These are phyloP conservation scores for Torulaspora microellipsoides DNA, from an alignment of 805 yeast species.

Conservation along the genomic window DNA sequence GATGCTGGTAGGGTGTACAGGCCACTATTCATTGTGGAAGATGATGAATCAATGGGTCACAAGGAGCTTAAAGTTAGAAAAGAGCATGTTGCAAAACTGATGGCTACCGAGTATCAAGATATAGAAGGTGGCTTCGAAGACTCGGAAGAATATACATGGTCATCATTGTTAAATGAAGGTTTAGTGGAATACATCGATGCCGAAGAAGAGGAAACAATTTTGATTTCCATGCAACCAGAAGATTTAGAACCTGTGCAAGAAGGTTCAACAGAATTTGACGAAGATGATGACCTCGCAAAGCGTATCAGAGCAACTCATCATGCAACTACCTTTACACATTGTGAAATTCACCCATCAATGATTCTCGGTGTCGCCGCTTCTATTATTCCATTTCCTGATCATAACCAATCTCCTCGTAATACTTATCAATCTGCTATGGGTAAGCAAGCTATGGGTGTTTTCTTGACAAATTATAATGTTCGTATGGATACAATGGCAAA, in stretches of 20 bases:
- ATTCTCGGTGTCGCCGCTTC: slow-evolving; percentile 98
- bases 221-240: slow-evolving; percentile 99
- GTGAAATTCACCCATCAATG: slow-evolving; percentile 99
- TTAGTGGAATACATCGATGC: slow-evolving; percentile 96
- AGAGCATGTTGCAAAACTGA: slow-evolving; percentile 71
- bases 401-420: slow-evolving; percentile 98
- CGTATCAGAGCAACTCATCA: slow-evolving; percentile 75
- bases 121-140: slow-evolving; percentile 49
- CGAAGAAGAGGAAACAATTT: slow-evolving; percentile 96
- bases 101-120: slow-evolving; percentile 58
- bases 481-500: slow-evolving; percentile 99
- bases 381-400: slow-evolving; percentile 99
- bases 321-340: slow-evolving; percentile 88
- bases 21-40: slow-evolving; percentile 91
- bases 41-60: slow-evolving; percentile 61
- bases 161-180: slow-evolving; percentile 75
- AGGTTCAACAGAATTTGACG: slow-evolving; percentile 34
- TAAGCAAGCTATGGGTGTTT: slow-evolving; percentile 99
- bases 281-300: slow-evolving; percentile 53
- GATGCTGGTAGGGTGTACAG: slow-evolving; percentile 99
- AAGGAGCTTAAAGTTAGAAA: slow-evolving; percentile 76
- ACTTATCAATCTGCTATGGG: slow-evolving; percentile 99
- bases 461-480: slow-evolving; percentile 87
- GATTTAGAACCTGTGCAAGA: slow-evolving; percentile 75
- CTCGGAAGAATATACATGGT: slow-evolving; percentile 72